phyloP scores from a whole-genome alignment of 208 protist genomes.

The Trypanosoma lewisi region DNA sequence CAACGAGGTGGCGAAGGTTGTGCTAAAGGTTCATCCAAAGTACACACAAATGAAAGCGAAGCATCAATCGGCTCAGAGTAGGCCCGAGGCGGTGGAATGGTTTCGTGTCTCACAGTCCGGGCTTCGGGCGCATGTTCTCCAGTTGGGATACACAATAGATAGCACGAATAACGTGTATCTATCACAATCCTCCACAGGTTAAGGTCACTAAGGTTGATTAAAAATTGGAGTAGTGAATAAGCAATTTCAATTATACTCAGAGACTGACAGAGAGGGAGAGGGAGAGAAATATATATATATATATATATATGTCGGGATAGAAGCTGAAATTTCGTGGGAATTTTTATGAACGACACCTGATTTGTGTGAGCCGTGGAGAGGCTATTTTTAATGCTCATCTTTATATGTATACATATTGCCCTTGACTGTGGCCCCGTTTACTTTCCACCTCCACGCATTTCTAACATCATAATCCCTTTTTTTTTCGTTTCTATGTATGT shows the following conservation, averaged over 20 bases:
- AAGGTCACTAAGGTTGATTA: background rate
- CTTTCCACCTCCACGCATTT: too few relatives aligned
- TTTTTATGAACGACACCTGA: too few relatives aligned
- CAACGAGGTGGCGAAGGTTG: constrained; percentile 58
- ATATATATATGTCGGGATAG: too few relatives aligned
- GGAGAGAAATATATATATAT: too few relatives aligned
- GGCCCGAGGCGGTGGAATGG: constrained; percentile 64
- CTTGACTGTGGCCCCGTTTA: too few relatives aligned
- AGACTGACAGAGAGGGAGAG: background rate
- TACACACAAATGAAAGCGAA: constrained; percentile 59
- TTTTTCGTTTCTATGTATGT: too few relatives aligned
- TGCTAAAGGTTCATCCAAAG: constrained; percentile 63
- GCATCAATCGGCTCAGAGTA: constrained; percentile 38
- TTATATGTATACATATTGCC: too few relatives aligned
- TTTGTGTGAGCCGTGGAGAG: too few relatives aligned
- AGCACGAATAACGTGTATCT: constrained; percentile 58
- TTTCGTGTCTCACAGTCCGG: constrained; percentile 48
- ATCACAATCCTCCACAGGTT: background rate
- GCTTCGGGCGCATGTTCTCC: constrained; percentile 48
- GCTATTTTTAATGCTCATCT: too few relatives aligned
- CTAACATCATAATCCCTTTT: too few relatives aligned
- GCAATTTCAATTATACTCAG: background rate
- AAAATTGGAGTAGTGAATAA: background rate
- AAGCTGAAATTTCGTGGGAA: too few relatives aligned
- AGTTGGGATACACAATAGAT: constrained; percentile 53